These are phyloP conservation scores for Botryotinia convoluta DNA, from an alignment of 2,329 filamentous ascomycete genomes.

Conservation along the genomic window DNA sequence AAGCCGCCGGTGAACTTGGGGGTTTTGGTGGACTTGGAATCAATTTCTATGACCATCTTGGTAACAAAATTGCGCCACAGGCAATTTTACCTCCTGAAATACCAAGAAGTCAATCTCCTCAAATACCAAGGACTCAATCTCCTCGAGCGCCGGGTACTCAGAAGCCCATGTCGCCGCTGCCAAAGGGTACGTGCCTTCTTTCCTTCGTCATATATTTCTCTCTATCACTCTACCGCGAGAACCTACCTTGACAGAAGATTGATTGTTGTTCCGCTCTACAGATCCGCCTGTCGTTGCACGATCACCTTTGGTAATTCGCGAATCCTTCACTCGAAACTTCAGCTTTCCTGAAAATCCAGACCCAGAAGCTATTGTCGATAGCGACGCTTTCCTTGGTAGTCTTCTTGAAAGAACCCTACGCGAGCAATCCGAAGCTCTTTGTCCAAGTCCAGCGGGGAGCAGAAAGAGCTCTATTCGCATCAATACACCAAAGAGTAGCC, in stretches of 20 bases:
- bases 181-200: constrained; percentile 3
- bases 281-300: background rate
- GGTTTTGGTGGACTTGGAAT: constrained; percentile 21
- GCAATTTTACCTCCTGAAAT: background rate
- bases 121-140: background rate
- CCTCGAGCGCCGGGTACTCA: constrained; percentile 9
- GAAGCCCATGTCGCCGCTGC: constrained; percentile 5
- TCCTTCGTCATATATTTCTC: background rate
- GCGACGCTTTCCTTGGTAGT: constrained; percentile 27
- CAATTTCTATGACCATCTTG: constrained; percentile 25
- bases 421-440: constrained; percentile 29
- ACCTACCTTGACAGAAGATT: background rate
- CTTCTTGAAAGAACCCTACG: constrained; percentile 31
- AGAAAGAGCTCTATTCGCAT: constrained; percentile 7
- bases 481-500: constrained; percentile 9
- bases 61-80: background rate
- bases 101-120: background rate
- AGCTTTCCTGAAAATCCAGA: constrained; percentile 6
- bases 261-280: background rate
- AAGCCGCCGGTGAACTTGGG: background rate
- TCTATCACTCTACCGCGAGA: background rate
- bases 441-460: constrained; percentile 21
- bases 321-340: constrained; percentile 4
- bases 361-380: background rate
- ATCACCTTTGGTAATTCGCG: constrained; percentile 7